A percentile compares a stretch with the other conserved stretches of the same genome.
Evolutionary conservation across 208 protist species (phyloP).

Genomic region (Crithidia sp.): DNA sequence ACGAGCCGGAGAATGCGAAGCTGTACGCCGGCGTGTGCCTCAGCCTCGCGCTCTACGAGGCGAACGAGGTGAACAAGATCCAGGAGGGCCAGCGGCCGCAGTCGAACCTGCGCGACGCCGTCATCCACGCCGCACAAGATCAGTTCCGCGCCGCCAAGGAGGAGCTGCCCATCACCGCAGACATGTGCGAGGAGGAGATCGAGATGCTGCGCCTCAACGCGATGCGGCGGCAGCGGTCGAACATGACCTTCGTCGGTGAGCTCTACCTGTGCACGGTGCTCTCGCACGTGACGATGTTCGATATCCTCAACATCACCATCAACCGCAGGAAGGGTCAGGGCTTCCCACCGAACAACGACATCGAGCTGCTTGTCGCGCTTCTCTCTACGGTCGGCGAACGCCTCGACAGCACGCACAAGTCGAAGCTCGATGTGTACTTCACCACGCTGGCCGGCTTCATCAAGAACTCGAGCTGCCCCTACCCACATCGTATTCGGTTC

Average conservation of each 20-base stretch:
- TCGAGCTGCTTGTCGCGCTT: slow-evolving; percentile 84
- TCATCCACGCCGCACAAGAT: slow-evolving; percentile 60
- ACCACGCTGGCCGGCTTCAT: slow-evolving; percentile 47
- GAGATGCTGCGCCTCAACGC: slow-evolving; percentile 63
- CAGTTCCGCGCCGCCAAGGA: slow-evolving; percentile 55
- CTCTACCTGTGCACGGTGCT: slow-evolving; percentile 84
- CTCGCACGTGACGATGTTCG: slow-evolving; percentile 68
- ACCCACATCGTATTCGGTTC: slow-evolving; percentile 84
- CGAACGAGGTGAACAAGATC: slow-evolving; percentile 37
- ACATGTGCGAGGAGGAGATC: slow-evolving; percentile 64
- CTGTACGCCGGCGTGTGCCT: slow-evolving; percentile 82
- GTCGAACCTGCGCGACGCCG: slow-evolving; percentile 78
- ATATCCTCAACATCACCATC: slow-evolving; percentile 73
- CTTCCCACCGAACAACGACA: slow-evolving; percentile 68
- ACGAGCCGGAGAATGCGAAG: slow-evolving; percentile 86
- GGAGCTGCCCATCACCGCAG: slow-evolving; percentile 29
- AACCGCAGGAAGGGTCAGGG: slow-evolving; percentile 39
- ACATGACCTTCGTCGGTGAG: slow-evolving; percentile 90
- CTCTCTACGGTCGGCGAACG: slow-evolving; percentile 75
- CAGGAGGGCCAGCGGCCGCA: slow-evolving; percentile 36
- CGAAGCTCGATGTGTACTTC: slow-evolving; percentile 66
- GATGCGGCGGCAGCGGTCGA: slow-evolving; percentile 85
- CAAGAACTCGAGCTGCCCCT: slow-evolving; percentile 59
- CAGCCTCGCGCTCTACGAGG: slow-evolving; percentile 81
- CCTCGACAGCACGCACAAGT: slow-evolving; percentile 59